Percentiles rank a stretch among this genome's conserved stretches.
phyloP scores from a whole-genome alignment of 1,284 basidiomycete species.

The Sutorius eximius region DNA sequence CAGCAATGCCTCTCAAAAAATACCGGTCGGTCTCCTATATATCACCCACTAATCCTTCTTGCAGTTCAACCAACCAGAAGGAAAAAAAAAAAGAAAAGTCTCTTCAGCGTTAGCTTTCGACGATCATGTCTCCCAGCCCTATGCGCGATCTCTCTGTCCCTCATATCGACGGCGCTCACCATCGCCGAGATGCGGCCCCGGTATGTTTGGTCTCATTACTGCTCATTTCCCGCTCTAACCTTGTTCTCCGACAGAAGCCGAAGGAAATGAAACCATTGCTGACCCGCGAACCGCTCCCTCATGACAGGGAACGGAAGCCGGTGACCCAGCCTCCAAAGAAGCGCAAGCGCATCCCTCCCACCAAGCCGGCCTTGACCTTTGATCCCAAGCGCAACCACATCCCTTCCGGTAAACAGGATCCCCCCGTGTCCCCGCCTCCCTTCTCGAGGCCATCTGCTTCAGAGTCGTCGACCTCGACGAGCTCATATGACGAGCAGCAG shows the following conservation, averaged over 20 bases:
- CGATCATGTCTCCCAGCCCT: constrained; percentile 11
- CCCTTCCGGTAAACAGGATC: constrained; percentile 27
- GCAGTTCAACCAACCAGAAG: constrained; percentile 13
- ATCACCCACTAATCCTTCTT: constrained; percentile 20
- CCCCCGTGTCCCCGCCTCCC: constrained; percentile 6
- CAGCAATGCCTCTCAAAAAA: constrained; percentile 21
- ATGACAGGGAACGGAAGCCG: constrained; percentile 26
- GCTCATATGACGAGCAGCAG: constrained; percentile 14
- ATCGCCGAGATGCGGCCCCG: constrained; percentile 21
- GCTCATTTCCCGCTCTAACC: constrained; percentile 15
- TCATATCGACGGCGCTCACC: constrained; percentile 5
- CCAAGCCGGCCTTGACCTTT: constrained; percentile 21
- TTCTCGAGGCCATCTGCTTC: constrained; percentile 10
- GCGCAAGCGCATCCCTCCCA: constrained; percentile 26
- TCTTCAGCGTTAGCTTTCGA: constrained; percentile 14
- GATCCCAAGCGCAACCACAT: constrained; percentile 17
- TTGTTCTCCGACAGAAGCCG: constrained; percentile 21
- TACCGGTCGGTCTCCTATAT: constrained; percentile 31
- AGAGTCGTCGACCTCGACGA: constrained; percentile 8
- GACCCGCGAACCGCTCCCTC: constrained; percentile 25
- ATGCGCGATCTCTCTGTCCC: constrained; percentile 15
- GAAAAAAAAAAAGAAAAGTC: constrained; percentile 4
- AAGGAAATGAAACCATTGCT: constrained; percentile 25
- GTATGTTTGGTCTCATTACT: constrained; percentile 24
- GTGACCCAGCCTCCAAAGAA: constrained; percentile 16